Evolutionary conservation across 176 grass and related monocot species (phyloP), one percentile per base, ranked within the genome.

Genomic region (Bolboschoenus planiculmis): DNA sequence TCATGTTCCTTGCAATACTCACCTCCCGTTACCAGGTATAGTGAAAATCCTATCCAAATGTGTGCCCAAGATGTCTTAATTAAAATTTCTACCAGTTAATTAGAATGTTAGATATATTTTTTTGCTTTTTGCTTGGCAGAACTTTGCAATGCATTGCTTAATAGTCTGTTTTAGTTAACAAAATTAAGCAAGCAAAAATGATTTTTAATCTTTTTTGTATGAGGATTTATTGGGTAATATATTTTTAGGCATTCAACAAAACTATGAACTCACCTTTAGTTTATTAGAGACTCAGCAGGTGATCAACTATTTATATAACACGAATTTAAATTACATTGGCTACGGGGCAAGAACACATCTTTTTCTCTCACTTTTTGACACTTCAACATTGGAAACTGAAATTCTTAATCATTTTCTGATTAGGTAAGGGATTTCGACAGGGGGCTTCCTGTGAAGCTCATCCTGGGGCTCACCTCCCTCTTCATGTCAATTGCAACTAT

Each of bases 1-100:
- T 84, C 63, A 84, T 84, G 82, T 75, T 84, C 48, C 82, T 84
- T 27, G 21, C 66, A 53, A 74, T 84, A 48, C 63, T 84, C 50
- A 84, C 50, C 10, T 84, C 82, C 7, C 48, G 66, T 43, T 84
- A 75, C 82, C 13, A 74, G 63, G 63, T 56, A 59, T 46, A 70
- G 37, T 11, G 10, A 50, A 67, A 66, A 20, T 9, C 33, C 63
- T 30, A 11, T 10, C 2, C 3, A 58, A 10, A 58, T 58, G 56
- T 23, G 56, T 58, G 5, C n/a, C 56, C 4, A 26, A 54, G 51
- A 54, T 61, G 14, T n/a, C 58, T 61, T 30, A 14, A 56, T 2
- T 57, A 26, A 2, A 23, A 61, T 30, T 61, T 30, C 9, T 61
- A 30, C 13, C 20, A 15, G 16, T 55, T 20, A 20, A 56, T 56